These are phyloP conservation scores for Termitomyces sp. DNA, from an alignment of 768 basidiomycete genomes.

Conservation along the genomic window DNA sequence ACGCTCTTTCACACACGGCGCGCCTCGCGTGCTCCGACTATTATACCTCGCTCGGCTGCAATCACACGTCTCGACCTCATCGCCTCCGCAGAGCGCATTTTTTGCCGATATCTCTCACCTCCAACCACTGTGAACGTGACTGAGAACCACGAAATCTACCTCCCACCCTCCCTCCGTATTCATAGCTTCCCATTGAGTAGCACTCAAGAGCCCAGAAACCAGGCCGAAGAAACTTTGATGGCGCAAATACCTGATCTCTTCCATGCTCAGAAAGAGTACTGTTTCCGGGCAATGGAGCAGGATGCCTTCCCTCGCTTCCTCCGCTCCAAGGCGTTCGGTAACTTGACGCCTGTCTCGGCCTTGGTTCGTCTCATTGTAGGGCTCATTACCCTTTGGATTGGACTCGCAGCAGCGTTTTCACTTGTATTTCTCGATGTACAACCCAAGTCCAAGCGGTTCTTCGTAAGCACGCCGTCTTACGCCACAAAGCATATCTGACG, in stretches of 20 bases:
- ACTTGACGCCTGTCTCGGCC: slow-evolving; percentile 88
- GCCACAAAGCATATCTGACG: neutral
- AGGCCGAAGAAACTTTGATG: slow-evolving; percentile 67
- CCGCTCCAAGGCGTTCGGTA: slow-evolving; percentile 96
- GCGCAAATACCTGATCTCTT: slow-evolving; percentile 96
- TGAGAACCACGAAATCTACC: slow-evolving; percentile 97
- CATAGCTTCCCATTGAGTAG: slow-evolving; percentile 85
- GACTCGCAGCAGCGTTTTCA: slow-evolving; percentile 84
- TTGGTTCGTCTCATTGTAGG: slow-evolving; percentile 85
- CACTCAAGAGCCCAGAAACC: slow-evolving; percentile 64
- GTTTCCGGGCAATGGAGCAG: slow-evolving; percentile 94
- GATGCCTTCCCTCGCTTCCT: slow-evolving; percentile 94
- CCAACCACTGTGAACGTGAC: slow-evolving; percentile 70
- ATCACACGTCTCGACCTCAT: slow-evolving; percentile 89
- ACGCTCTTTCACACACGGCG: slow-evolving; percentile 74
- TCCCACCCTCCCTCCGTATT: slow-evolving; percentile 89
- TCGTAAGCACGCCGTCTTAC: slow-evolving; percentile 58
- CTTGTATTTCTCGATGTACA: slow-evolving; percentile 92
- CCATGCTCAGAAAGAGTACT: slow-evolving; percentile 95
- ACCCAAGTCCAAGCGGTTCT: slow-evolving; percentile 90
- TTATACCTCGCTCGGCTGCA: slow-evolving; percentile 88
- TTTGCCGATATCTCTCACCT: slow-evolving; percentile 87
- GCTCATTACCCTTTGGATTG: slow-evolving; percentile 89
- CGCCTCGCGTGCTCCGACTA: slow-evolving; percentile 85
- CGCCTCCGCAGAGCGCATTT: slow-evolving; percentile 94